phyloP scores from a whole-genome alignment of 192 early-diverging fungal species.

The Lunasporangiospora selenospora region DNA sequence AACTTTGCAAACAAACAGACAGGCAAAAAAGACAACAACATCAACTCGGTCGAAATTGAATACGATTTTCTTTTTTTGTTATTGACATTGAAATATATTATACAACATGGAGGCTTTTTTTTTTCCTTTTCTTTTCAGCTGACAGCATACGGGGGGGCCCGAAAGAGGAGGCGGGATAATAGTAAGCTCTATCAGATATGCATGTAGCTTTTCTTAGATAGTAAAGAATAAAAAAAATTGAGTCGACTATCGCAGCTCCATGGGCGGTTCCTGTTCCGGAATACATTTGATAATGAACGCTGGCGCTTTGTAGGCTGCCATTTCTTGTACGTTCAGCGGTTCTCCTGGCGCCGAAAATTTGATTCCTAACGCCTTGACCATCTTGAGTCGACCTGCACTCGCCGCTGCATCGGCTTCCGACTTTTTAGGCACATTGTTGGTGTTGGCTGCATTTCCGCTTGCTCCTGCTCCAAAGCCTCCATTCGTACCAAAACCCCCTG shows the following conservation, averaged over 20 bases:
- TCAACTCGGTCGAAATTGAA: too few relatives aligned
- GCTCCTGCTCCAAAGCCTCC: neutral
- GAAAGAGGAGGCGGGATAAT: too few relatives aligned
- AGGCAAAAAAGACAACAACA: neutral
- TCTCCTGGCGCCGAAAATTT: constrained; percentile 21
- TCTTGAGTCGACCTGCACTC: constrained; percentile 12
- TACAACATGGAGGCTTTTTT: neutral
- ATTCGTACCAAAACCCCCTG: neutral
- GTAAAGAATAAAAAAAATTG: neutral
- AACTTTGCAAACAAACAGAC: too few relatives aligned
- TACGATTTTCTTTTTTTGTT: neutral
- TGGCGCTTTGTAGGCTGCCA: constrained; percentile 42
- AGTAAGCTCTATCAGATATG: too few relatives aligned
- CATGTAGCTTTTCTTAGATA: neutral
- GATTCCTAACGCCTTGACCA: constrained; percentile 17
- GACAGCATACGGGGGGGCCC: too few relatives aligned
- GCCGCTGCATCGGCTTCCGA: neutral
- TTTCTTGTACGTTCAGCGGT: constrained; percentile 27
- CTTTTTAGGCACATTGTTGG: too few relatives aligned
- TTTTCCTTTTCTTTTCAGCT: neutral
- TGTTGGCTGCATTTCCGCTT: neutral
- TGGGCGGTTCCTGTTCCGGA: constrained; percentile 54
- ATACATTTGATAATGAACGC: constrained; percentile 43
- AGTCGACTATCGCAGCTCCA: constrained; percentile 44
- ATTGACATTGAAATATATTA: neutral